These are phyloP conservation scores for Cercospora zeae-maydis DNA, from an alignment of 2,329 filamentous ascomycete species.

Conservation along the genomic window DNA sequence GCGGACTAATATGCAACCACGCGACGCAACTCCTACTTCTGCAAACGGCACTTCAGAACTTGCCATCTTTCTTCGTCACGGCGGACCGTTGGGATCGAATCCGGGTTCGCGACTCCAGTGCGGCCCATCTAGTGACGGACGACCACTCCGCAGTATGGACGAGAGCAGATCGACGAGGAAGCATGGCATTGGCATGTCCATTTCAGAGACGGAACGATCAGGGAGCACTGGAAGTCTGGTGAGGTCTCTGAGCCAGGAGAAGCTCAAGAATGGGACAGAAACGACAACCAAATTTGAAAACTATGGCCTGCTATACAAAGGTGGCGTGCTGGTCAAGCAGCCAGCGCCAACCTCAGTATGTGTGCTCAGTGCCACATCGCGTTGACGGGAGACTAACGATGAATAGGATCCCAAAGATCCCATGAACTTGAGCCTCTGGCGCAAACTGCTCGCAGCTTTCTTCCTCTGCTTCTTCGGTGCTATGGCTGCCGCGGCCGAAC, in stretches of 20 bases:
- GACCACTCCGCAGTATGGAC: background rate
- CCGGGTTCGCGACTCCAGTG: constrained; percentile 9
- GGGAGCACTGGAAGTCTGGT: background rate
- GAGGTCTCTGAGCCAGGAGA: constrained; percentile 10
- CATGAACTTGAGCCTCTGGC: constrained; percentile 16
- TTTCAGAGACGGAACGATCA: background rate
- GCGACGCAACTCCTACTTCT: constrained; percentile 10
- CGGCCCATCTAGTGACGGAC: constrained; percentile 1
- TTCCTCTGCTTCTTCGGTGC: constrained; percentile 26
- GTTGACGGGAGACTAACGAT: background rate
- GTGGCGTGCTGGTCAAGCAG: constrained; percentile 15
- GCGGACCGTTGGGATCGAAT: constrained; percentile 8
- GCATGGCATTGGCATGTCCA: constrained; percentile 3
- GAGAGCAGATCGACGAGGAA: background rate
- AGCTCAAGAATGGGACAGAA: constrained; percentile 8
- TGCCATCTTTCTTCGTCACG: constrained; percentile 8
- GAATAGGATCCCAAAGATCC: constrained; percentile 22
- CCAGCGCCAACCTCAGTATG: constrained; percentile 17
- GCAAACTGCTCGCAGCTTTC: constrained; percentile 20
- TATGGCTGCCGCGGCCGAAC: constrained; percentile 31
- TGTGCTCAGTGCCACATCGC: background rate
- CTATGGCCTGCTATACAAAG: constrained; percentile 17
- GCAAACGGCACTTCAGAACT: constrained; percentile 8
- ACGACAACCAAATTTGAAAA: constrained; percentile 12
- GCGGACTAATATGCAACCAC: constrained; percentile 8